Conservation (phyloP, 2,329 filamentous ascomycete species). For the Aspergillus pseudoterreus region DNA sequence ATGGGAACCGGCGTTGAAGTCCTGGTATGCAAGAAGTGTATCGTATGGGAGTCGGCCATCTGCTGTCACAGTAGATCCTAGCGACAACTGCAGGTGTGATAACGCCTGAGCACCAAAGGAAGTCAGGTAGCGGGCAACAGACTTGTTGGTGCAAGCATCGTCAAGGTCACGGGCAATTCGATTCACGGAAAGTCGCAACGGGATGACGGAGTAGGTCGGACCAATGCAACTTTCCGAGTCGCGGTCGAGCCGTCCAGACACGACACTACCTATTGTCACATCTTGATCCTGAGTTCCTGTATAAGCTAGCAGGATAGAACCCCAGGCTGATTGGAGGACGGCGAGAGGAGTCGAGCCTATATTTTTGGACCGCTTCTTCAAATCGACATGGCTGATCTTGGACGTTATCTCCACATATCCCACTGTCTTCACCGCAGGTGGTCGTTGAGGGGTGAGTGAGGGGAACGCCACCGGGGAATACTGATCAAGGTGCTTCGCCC, state of each 20-base stretch:
- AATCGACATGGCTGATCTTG: constrained; percentile 16
- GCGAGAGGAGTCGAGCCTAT: constrained; percentile 30
- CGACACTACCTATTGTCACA: constrained; percentile 32
- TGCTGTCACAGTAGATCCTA: constrained; percentile 20
- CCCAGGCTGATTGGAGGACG: constrained; percentile 36
- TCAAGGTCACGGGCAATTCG: constrained; percentile 11
- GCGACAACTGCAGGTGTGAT: constrained; percentile 20
- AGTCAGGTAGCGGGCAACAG: constrained; percentile 22
- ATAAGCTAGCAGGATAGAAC: constrained; percentile 29
- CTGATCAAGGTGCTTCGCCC: constrained; percentile 17
- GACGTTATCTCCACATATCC: constrained; percentile 21
- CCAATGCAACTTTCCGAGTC: constrained; percentile 27
- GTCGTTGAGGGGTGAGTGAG: constrained; percentile 19
- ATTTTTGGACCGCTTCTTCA: constrained; percentile 28
- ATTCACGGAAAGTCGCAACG: constrained; percentile 25
- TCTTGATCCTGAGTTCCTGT: constrained; percentile 32
- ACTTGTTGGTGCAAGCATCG: constrained; percentile 17
- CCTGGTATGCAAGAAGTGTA: constrained; percentile 34
- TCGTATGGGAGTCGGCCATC: constrained; percentile 32
- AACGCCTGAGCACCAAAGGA: constrained; percentile 20
- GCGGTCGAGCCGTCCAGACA: constrained; percentile 27
- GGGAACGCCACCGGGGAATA: constrained; percentile 21
- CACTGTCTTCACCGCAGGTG: constrained; percentile 11
- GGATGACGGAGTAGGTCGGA: constrained; percentile 34
- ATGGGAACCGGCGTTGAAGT: constrained; percentile 20